Evolutionary conservation across 1,284 basidiomycete species (phyloP), one percentile per base, ranked within the genome.

Genomic region (Microbotryum intermedium): DNA sequence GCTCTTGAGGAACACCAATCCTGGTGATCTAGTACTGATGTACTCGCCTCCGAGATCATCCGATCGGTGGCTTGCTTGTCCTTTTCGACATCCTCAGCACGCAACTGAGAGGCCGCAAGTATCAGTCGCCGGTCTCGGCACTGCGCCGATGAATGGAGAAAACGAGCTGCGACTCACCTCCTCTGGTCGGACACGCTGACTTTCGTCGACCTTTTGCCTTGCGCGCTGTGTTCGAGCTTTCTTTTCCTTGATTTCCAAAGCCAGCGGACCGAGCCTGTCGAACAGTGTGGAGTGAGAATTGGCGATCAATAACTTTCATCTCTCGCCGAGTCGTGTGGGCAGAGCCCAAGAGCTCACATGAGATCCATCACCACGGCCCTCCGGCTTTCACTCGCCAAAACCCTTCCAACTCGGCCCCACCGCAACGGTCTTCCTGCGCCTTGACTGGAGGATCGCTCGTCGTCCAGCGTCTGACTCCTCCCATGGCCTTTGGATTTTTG

Each of bases 311-410:
- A 21, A 3, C 43, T 8, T 16, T 11, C 18, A 29, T 7, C 26
- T 48, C 26, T n/a, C 20, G 21, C 7, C n/a, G 23, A 26, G 30
- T 18, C 3, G 7, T 16, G 43, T n/a, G 50, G 28, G 25, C 30
- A 3, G 4, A 16, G 16, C 26, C 9, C 4, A 21, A 16, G 21
- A 55, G 75, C 82, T 65, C 67, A 88, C 89, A 91, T 90, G 74
- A 89, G 90, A 53, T 86, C 83, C 71, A 85, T 82, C 6, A 80
- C 81, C 2, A 87, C 84, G 4, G 84, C 84, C 47, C 87, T 79
- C 65, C 82, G 79, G 68, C 86, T 89, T 72, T 86, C 85, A 43
- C 82, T 84, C 26, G 88, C 76, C 0, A 85, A 85, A 63, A 83
- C 83, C 47, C 83, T 80, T 11, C 86, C 88, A 45, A 90, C 82